Conservation (phyloP, 495 filamentous ascomycete genomes). For the Bacidia gigantensis region DNA sequence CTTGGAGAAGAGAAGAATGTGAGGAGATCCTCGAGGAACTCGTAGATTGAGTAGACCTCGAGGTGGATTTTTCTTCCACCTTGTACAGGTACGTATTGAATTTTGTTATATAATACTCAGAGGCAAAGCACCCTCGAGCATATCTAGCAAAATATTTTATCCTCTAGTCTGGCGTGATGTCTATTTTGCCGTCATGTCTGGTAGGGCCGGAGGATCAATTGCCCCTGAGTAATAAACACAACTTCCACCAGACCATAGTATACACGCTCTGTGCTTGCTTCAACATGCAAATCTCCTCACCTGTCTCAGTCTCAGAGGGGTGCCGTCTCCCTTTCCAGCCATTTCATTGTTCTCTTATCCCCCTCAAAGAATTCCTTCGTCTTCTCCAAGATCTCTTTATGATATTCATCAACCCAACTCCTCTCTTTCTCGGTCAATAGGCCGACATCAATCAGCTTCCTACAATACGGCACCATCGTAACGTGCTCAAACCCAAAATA, state of each 20-base stretch:
- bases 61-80: background rate
- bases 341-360: constrained; percentile 47
- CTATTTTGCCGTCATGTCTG: background rate
- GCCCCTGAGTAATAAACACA: too few relatives aligned
- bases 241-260: too few relatives aligned
- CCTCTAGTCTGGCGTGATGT: too few relatives aligned
- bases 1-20: constrained; percentile 76
- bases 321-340: constrained; percentile 73
- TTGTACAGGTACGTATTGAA: background rate
- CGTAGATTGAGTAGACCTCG: constrained; percentile 22
- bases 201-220: too few relatives aligned
- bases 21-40: constrained; percentile 82
- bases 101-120: background rate
- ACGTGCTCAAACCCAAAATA: constrained; percentile 94
- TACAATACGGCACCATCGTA: constrained; percentile 90
- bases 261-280: too few relatives aligned
- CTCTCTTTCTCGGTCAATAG: constrained; percentile 67
- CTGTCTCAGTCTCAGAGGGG: constrained; percentile 16
- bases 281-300: background rate
- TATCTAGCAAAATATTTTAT: background rate
- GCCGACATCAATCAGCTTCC: constrained; percentile 67
- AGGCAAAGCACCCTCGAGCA: background rate
- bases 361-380: constrained; percentile 68
- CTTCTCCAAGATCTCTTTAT: constrained; percentile 67
- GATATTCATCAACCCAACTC: constrained; percentile 78